Base-by-base conservation (phyloP, 331 rosid species). In the Pyrus hybrid region DNA sequence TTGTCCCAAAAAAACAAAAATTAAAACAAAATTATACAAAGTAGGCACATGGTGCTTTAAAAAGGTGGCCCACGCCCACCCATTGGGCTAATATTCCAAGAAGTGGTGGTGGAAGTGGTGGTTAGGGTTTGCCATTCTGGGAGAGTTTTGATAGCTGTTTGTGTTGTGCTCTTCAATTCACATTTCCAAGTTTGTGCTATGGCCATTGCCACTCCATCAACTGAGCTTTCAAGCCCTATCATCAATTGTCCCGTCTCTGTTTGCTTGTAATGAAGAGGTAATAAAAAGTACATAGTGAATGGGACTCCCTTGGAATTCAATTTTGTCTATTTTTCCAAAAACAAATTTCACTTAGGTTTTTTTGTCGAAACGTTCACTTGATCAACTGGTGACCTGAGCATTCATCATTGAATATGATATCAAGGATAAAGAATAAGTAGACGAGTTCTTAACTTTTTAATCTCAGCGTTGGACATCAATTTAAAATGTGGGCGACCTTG, bases 81-180 rank as follows among this genome's bases (percentile, higher is more conserved):
- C 1, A 17, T 57, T 61, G 83, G 87, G 68, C 76, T 74, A 78
- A 70, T 64, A n/a, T 63, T 25, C 74, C 51, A 63, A 71, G 51
- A 56, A 37, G 70, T 67, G 73, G 80, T 72, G 79, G 83, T 77
- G 79, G 33, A 17, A 25, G 85, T 22, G 76, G 25, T 63, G 63
- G 85, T 30, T 75, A 65, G 69, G 83, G 77, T 29, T 80, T 85
- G 8, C 86, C 74, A 33, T 2, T 70, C 78, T 25, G 5, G 41
- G 93, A 77, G 83, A 80, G 77, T 33, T 78, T 83, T 80, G 74
- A 81, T 81, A 76, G 79, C 76, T 49, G 77, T 77, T 6, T 9
- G 77, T 9, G 47, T 54, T 20, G 58, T 30, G 77, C 32, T 77
- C 72, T 79, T 86, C 74, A 79, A 85, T 79, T 79, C 43, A 77